Evolutionary conservation across 352 stramenopile species (phyloP).

Genomic region (Globisporangium perplexum): DNA sequence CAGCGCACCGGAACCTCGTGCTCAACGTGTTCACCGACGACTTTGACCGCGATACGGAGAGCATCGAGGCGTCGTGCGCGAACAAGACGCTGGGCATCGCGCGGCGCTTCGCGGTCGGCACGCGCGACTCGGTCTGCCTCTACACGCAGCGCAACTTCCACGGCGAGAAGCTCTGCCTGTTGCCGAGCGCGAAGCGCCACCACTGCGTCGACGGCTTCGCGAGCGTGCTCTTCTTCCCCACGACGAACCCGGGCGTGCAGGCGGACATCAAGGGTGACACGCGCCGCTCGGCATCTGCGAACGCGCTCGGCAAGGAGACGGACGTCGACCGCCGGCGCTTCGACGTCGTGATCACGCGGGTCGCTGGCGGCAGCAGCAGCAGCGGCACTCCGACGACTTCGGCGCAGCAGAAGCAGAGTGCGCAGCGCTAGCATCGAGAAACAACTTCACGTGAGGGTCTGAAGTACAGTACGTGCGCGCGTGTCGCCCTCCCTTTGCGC

Average conservation of each 20-base stretch:
- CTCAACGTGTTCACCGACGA: slow-evolving; percentile 18
- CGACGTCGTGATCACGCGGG: slow-evolving; percentile 8
- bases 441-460: no score
- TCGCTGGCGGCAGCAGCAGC: neutral
- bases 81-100: slow-evolving; percentile 8
- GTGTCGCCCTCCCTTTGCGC: no score
- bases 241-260: slow-evolving; percentile 8
- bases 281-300: slow-evolving; percentile 10
- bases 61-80: slow-evolving; percentile 11
- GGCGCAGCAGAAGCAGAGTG: slow-evolving; percentile 4
- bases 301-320: slow-evolving; percentile 9
- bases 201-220: slow-evolving; percentile 13
- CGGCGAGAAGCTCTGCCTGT: slow-evolving; percentile 18
- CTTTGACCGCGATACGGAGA: slow-evolving; percentile 12
- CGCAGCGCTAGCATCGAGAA: no score
- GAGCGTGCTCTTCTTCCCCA: slow-evolving; percentile 18
- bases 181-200: slow-evolving; percentile 8
- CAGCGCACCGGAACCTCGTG: slow-evolving; percentile 7
- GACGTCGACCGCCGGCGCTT: slow-evolving; percentile 11
- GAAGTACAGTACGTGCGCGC: no score
- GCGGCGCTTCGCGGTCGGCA: slow-evolving; percentile 13
- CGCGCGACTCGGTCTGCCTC: slow-evolving; percentile 13
- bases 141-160: slow-evolving; percentile 16
- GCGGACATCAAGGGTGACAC: slow-evolving; percentile 12
- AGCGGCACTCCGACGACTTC: slow-evolving; percentile 1